Conservation (phyloP, 345 rosid species). For the Syzygium aqueum region DNA sequence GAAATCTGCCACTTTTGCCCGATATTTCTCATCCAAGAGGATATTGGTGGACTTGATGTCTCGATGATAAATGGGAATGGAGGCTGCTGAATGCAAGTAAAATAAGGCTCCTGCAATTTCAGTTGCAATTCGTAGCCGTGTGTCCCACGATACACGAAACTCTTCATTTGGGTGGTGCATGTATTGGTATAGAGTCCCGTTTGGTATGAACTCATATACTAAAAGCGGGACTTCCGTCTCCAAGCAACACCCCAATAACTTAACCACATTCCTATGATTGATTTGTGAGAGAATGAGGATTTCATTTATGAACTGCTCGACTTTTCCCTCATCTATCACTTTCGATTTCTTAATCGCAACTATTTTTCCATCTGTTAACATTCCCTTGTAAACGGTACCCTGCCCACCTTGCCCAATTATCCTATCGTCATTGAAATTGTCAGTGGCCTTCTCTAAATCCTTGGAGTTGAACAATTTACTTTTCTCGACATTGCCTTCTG, state of each 20-base stretch:
- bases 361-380: too few relatives aligned
- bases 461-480: too few relatives aligned
- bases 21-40: not conserved
- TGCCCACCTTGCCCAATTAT: too few relatives aligned
- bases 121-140: not conserved
- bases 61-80: not conserved
- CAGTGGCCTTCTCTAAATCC: too few relatives aligned
- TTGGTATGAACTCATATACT: slow-evolving; percentile 2
- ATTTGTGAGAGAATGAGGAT: not conserved
- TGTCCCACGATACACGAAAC: not conserved
- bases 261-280: not conserved
- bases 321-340: too few relatives aligned
- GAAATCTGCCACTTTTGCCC: not conserved
- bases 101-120: not conserved
- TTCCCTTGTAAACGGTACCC: too few relatives aligned
- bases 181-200: not conserved
- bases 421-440: too few relatives aligned
- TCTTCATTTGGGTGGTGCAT: not conserved
- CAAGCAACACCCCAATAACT: not conserved
- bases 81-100: slow-evolving; percentile 6
- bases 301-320: not conserved
- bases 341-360: too few relatives aligned
- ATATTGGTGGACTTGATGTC: not conserved
- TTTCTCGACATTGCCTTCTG: too few relatives aligned
- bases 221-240: not conserved